Percentiles rank a stretch among this genome's conserved stretches.
Conservation (phyloP, 345 rosid species). For the Diplotaxis tenuifolia region DNA sequence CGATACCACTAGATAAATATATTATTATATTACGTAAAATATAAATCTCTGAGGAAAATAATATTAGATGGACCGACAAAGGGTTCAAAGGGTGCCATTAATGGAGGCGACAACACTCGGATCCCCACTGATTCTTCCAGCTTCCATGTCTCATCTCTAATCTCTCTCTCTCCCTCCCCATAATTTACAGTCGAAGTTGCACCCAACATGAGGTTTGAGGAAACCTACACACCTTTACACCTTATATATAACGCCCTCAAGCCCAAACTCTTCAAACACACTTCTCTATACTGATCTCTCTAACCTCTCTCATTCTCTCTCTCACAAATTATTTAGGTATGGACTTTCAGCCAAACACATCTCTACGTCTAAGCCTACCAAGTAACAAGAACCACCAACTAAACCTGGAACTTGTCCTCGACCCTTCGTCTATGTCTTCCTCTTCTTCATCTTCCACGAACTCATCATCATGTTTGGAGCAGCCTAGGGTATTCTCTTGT, state of each 20-base stretch:
- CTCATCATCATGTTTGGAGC: slow-evolving; percentile 40
- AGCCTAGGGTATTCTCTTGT: slow-evolving; percentile 75
- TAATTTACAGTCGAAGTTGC: slow-evolving; percentile 39
- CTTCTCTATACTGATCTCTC: slow-evolving; percentile 20
- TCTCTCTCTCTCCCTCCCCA: slow-evolving; percentile 31
- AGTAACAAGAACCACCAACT: slow-evolving; percentile 44
- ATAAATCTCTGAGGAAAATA: slow-evolving; percentile 14
- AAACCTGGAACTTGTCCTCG: slow-evolving; percentile 64
- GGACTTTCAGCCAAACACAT: slow-evolving; percentile 71
- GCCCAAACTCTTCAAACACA: slow-evolving; percentile 23
- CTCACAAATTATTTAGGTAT: slow-evolving; percentile 32
- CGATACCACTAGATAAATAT: slow-evolving; percentile 18
- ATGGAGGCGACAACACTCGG: slow-evolving; percentile 80
- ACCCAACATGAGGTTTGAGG: slow-evolving; percentile 38
- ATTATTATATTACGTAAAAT: slow-evolving; percentile 8
- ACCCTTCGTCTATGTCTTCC: slow-evolving; percentile 51
- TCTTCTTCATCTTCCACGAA: slow-evolving; percentile 49
- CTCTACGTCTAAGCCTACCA: slow-evolving; percentile 61
- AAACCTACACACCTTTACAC: slow-evolving; percentile 45
- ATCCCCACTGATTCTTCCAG: slow-evolving; percentile 68
- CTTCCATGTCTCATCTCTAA: slow-evolving; percentile 48
- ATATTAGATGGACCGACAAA: slow-evolving; percentile 66
- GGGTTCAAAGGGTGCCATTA: slow-evolving; percentile 68
- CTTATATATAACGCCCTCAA: slow-evolving; percentile 40
- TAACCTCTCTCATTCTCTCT: not conserved